Evolutionary conservation across 768 basidiomycete genomes (phyloP), one percentile per base, ranked within the genome.

Genomic region (Termitomyces bulborhizus): DNA sequence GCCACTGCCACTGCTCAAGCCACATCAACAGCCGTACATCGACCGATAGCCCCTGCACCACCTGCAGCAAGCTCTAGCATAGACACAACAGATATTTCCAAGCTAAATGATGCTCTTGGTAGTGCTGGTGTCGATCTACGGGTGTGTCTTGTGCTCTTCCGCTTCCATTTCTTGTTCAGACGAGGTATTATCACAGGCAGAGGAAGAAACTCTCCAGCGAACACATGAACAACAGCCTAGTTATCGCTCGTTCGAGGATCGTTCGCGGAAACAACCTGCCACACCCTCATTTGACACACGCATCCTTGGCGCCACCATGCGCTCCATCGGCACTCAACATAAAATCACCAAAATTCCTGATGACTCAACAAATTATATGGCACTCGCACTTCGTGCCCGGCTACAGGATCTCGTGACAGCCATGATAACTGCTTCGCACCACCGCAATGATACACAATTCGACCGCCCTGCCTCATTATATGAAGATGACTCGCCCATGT

Each of bases 121-220:
- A 90, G 89, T 64, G 90, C 90, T 6, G 90, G 91, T 11, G 90
- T 93, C 6, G 91, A 93, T 71, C 71, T 93, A n/a, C 72, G 87
- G 66, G 90, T 88, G 60, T 58, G 77, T 39, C 44, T 40, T 12
- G 41, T 37, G n/a, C 32, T 13, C 29, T 24, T 37, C 18, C 6
- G 36, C 13, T 26, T 8, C 5, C 21, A 29, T 45, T 46, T 6
- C 12, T 15, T 51, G 18, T 16, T 50, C 12, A 6, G 24, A 34
- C 13, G 6, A 32, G 51, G 24, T 51, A n/a, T 60, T 31, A 42
- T 36, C 39, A 2, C 63, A 93, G 90, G 92, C 92, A 0, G 92
- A 93, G 68, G 91, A 93, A 72, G 92, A 93, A 67, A 77, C 81
- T 3, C 71, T 93, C 5, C 88, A 91, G 60, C 77, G 86, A 40